A percentile compares a stretch with the other conserved stretches of the same genome.
Conservation (phyloP, 2,329 filamentous ascomycete species). For the Cylindrodendrum hubeiense region DNA sequence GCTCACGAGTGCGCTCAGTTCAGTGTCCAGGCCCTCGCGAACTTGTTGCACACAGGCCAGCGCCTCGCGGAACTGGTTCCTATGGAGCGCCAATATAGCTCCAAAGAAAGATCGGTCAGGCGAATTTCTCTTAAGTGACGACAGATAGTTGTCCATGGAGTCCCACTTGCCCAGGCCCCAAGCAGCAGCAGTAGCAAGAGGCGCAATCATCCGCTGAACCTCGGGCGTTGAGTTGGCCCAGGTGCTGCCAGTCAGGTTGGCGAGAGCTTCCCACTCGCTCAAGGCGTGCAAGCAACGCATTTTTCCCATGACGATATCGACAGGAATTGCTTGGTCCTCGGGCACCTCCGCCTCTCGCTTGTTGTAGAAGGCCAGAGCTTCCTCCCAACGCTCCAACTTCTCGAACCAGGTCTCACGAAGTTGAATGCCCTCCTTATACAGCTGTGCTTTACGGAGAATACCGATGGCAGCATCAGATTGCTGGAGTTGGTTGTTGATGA, state of each 20-base stretch:
- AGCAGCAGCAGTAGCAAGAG: slow-evolving; percentile 92
- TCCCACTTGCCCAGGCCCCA: slow-evolving; percentile 99
- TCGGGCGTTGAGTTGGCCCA: slow-evolving; percentile 93
- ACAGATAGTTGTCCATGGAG: slow-evolving; percentile 96
- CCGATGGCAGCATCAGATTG: slow-evolving; percentile 99
- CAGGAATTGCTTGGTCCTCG: slow-evolving; percentile 70
- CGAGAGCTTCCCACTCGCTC: slow-evolving; percentile 96
- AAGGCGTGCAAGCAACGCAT: slow-evolving; percentile 98
- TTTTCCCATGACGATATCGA: slow-evolving; percentile 99
- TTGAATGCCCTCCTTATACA: slow-evolving; percentile 93
- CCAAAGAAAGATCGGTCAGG: slow-evolving; percentile 98
- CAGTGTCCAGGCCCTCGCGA: slow-evolving; percentile 92
- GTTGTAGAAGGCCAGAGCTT: slow-evolving; percentile 92
- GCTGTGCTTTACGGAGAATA: slow-evolving; percentile 94
- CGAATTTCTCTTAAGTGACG: slow-evolving; percentile 92
- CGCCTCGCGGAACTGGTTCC: slow-evolving; percentile 95
- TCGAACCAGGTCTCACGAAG: slow-evolving; percentile 99
- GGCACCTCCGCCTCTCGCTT: slow-evolving; percentile 81
- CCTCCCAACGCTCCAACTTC: slow-evolving; percentile 98
- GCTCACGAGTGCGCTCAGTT: slow-evolving; percentile 94
- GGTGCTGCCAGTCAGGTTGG: slow-evolving; percentile 88
- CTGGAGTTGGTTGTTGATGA: slow-evolving; percentile 99
- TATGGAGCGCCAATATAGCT: slow-evolving; percentile 92
- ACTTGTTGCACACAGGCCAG: slow-evolving; percentile 91
- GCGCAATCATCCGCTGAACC: slow-evolving; percentile 90